Evolutionary conservation across 2,329 filamentous ascomycete species (phyloP).

Genomic region (Verticillium tricorpus): DNA sequence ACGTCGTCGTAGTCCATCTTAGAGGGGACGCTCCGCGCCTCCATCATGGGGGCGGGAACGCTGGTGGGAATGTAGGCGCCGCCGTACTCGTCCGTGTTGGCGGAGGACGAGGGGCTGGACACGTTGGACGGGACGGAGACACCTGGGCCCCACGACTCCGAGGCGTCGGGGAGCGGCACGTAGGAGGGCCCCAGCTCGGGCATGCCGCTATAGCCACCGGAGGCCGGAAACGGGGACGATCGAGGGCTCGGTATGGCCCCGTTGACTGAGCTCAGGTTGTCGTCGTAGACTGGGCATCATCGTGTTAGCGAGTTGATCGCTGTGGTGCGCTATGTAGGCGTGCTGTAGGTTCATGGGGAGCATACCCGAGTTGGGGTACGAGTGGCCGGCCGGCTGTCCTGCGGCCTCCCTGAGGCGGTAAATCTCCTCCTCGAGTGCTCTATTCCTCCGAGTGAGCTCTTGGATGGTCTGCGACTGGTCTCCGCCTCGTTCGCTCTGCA

Average conservation of each 20-base stretch:
- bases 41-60: slow-evolving; percentile 39
- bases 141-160: slow-evolving; percentile 41
- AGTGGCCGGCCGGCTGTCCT: slow-evolving; percentile 35
- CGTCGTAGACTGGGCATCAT: slow-evolving; percentile 31
- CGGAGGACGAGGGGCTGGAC: slow-evolving; percentile 48
- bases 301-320: neutral
- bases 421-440: slow-evolving; percentile 50
- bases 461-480: slow-evolving; percentile 49
- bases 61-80: slow-evolving; percentile 44
- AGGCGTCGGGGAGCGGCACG: slow-evolving; percentile 34
- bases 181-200: slow-evolving; percentile 37
- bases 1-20: slow-evolving; percentile 36
- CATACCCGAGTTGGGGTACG: slow-evolving; percentile 20
- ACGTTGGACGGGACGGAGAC: slow-evolving; percentile 43
- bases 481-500: slow-evolving; percentile 46
- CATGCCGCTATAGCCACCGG: slow-evolving; percentile 36
- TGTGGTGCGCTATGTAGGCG: neutral
- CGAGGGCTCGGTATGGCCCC: slow-evolving; percentile 38
- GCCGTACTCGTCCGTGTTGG: slow-evolving; percentile 41
- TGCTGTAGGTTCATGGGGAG: neutral
- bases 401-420: slow-evolving; percentile 38
- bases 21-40: slow-evolving; percentile 25
- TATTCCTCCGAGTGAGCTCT: slow-evolving; percentile 47
- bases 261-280: slow-evolving; percentile 32
- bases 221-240: slow-evolving; percentile 36